Percentiles rank a stretch among this genome's conserved stretches.
These are phyloP conservation scores for Candida pseudoviswanathii DNA, from an alignment of 1,139 yeast species.

Conservation along the genomic window DNA sequence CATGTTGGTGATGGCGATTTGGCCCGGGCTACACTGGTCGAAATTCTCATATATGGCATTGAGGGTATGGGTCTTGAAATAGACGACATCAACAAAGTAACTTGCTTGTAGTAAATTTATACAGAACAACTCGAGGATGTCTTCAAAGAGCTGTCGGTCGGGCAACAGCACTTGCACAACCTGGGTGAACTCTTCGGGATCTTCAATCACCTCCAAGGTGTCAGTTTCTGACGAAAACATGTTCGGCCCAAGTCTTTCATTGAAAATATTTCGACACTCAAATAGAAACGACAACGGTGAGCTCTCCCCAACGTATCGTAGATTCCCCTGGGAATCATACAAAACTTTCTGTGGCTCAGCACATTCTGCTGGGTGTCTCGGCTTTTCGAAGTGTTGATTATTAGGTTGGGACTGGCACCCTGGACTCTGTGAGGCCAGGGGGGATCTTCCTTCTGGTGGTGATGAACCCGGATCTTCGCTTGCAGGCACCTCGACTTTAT, in stretches of 20 bases:
- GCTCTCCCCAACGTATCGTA: constrained; percentile 27
- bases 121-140: constrained; percentile 10
- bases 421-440: neutral
- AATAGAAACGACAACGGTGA: constrained; percentile 26
- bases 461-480: neutral
- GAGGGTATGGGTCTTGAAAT: constrained; percentile 11
- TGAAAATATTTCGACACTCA: constrained; percentile 25
- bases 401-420: neutral
- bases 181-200: constrained; percentile 12
- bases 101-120: constrained; percentile 13
- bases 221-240: constrained; percentile 11
- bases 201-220: constrained; percentile 13
- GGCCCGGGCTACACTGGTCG: constrained; percentile 11
- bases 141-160: constrained; percentile 5
- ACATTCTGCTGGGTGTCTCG: neutral
- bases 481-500: constrained; percentile 2
- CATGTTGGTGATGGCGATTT: constrained; percentile 15
- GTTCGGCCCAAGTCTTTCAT: constrained; percentile 15
- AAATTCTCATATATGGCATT: constrained; percentile 12
- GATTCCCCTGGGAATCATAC: constrained; percentile 19
- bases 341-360: constrained; percentile 10
- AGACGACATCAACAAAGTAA: constrained; percentile 13
- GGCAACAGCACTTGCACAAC: constrained; percentile 15
- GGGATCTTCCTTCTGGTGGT: neutral
- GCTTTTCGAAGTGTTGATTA: neutral